Percentiles rank a stretch among this genome's conserved stretches.
phyloP scores from a whole-genome alignment of 345 rosid species.

The Limnanthes douglasii region DNA sequence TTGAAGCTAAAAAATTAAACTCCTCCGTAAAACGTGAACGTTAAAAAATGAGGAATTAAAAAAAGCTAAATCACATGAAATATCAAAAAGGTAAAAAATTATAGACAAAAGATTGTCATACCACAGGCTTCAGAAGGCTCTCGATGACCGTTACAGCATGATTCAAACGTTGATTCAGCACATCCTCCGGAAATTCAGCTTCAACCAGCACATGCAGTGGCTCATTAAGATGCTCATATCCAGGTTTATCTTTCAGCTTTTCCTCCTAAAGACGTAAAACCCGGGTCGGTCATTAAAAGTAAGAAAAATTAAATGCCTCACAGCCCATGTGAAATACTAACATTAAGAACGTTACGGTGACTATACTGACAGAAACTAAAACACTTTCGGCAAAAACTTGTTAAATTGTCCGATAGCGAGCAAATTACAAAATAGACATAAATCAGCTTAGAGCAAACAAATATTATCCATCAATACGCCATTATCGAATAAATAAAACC shows the following conservation, averaged over 20 bases:
- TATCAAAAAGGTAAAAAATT: background rate
- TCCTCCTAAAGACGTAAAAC: constrained; percentile 40
- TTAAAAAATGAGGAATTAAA: too few relatives aligned
- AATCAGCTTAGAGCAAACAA: too few relatives aligned
- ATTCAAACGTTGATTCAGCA: constrained; percentile 52
- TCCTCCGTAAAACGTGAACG: too few relatives aligned
- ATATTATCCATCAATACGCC: too few relatives aligned
- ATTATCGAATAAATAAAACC: too few relatives aligned
- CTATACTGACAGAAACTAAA: background rate
- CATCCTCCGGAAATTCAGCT: constrained; percentile 85
- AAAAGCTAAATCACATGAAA: too few relatives aligned
- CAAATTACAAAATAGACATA: too few relatives aligned
- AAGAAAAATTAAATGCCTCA: too few relatives aligned
- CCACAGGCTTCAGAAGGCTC: constrained; percentile 85
- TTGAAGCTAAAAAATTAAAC: too few relatives aligned
- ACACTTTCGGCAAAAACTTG: background rate
- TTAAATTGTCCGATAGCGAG: too few relatives aligned
- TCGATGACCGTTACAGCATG: constrained; percentile 60
- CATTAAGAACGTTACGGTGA: background rate
- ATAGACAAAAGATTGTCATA: constrained; percentile 11
- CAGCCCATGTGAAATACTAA: background rate
- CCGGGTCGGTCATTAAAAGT: too few relatives aligned
- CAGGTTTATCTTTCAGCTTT: constrained; percentile 82
- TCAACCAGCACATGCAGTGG: constrained; percentile 77
- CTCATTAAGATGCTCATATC: constrained; percentile 88